Base-by-base conservation (phyloP, 805 yeast genomes). In the Yamadazyma scolyti region DNA sequence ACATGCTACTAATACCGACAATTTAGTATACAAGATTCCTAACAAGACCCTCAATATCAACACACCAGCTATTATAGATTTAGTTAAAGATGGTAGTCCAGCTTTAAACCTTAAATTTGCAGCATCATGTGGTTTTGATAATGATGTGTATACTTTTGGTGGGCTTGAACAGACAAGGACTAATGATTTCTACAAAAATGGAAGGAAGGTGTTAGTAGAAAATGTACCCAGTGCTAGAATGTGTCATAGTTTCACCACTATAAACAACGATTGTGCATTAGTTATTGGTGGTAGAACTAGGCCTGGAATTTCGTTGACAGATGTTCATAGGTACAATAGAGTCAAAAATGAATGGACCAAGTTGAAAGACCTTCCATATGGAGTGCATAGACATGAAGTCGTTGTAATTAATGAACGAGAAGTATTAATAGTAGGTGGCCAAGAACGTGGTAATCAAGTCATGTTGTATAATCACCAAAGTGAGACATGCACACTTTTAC, bases 221-320 rank as follows among this genome's bases (percentile, higher is more conserved):
- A 65, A 40, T 11, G 12, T 16, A 9, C 58, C 68, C 0, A 34
- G 52, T 0, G 61, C 75, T 6, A 61, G 89, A 34, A 71, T 77
- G 75, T 68, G 81, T 37, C 89, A 82, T 44, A 61, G 78, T 0
- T 42, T 76, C 20, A 65, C 73, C 0, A 32, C 47, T 0, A 22
- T 72, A 1, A 43, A 36, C 2, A 42, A 49, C 9, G 48, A 50
- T 1, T 8, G 14, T 5, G 47, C 44, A 0, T 33, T 79, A 1
- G 39, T 81, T 3, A 55, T 75, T 20, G 94, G 93, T 3, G 95
- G 95, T 3, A 66, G 94, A 38, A 55, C 68, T 2, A 66, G 76
- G 1, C 94, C 95, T 0, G 68, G 71, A 2, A 49, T 52, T 7
- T 56, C 63, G 0, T 48, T 73, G 22, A 33, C 32, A 4, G 69